Base-by-base conservation (phyloP, 331 rosid genomes). In the Quercus phellos region DNA sequence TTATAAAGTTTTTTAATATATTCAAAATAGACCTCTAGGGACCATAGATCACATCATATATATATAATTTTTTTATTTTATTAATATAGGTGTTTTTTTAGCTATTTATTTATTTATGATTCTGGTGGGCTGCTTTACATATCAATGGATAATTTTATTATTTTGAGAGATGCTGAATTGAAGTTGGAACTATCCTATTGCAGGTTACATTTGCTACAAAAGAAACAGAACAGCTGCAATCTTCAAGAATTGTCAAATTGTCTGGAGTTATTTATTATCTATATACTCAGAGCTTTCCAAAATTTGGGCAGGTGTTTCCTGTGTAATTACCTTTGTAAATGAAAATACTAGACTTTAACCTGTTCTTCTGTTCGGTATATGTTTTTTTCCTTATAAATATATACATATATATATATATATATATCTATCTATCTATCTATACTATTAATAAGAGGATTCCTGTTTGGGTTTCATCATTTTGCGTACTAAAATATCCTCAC, bases 291-390 rank as follows among this genome's bases (percentile, higher is more conserved):
- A 79, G 73, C 83, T 78, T 81, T 72, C 85, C 87, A 17, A 76
- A 78, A 76, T 79, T 85, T 50, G 89, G 91, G 35, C 91, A 85
- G 91, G 91, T 87, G 66, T 43, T 69, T 74, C 68, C 70, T 29
- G 17, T 5, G 61, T 9, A 11, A 74, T 29, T 81, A 66, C 61
- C 17, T 7, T 21, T 71, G 61, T 22, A 21, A 60, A 51, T 27
- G 18, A 13, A 68, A 38, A 17, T 55, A 32, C n/a, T 79, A 17
- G 66, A 54, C 67, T 74, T 51, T 17, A 5, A 43, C 30, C 12
- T 70, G 38, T 21, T 77, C 27, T 38, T 55, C 3, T 14, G 38
- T 24, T 46, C 51, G 4, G 64, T 10, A 22, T 56, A 58, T 58
- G 30, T 22, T 58, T 21, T 8, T 9, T 55, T 2, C 12, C 46